A percentile compares a stretch with the other conserved stretches of the same genome.
Evolutionary conservation across 495 filamentous ascomycete species (phyloP).

Genomic region (Bathelium albidoporum): DNA sequence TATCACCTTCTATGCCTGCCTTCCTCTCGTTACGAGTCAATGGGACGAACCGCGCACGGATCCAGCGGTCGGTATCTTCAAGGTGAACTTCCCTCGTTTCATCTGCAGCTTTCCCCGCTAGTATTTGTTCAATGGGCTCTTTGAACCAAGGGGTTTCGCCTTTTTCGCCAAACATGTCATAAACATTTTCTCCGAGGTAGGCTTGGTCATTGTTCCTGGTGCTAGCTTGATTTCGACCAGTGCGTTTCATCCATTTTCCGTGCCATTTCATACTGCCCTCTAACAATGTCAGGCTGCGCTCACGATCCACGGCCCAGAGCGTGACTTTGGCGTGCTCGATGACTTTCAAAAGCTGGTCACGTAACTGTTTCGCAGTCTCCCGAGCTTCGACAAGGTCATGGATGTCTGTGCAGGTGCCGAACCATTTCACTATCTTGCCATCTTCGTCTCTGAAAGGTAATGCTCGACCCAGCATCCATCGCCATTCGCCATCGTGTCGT

Average conservation of each 20-base stretch:
- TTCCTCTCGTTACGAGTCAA: conserved; percentile 40
- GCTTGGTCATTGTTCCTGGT: neutral
- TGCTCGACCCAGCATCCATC: conserved; percentile 62
- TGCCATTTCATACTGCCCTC: conserved; percentile 53
- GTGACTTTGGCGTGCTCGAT: conserved; percentile 57
- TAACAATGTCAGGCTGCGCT: conserved; percentile 47
- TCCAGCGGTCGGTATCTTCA: conserved; percentile 45
- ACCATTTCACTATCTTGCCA: conserved; percentile 61
- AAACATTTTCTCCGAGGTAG: conserved; percentile 47
- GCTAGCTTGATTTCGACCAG: neutral
- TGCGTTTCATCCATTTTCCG: neutral
- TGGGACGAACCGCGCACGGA: conserved; percentile 54
- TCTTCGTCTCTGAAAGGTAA: conserved; percentile 50
- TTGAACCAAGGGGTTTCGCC: conserved; percentile 34
- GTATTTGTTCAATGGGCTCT: conserved; percentile 45
- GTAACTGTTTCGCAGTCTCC: conserved; percentile 46
- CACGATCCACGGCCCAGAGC: conserved; percentile 52
- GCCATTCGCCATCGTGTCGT: conserved; percentile 51
- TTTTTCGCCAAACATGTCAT: conserved; percentile 42
- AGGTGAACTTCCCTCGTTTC: conserved; percentile 43
- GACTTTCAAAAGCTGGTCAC: conserved; percentile 55
- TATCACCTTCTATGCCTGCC: conserved; percentile 35
- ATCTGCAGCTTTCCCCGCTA: conserved; percentile 42
- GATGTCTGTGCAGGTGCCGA: conserved; percentile 60
- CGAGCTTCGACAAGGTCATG: conserved; percentile 53